phyloP scores from a whole-genome alignment of 306 rosid genomes.

The Dalbergia cochinchinensis region DNA sequence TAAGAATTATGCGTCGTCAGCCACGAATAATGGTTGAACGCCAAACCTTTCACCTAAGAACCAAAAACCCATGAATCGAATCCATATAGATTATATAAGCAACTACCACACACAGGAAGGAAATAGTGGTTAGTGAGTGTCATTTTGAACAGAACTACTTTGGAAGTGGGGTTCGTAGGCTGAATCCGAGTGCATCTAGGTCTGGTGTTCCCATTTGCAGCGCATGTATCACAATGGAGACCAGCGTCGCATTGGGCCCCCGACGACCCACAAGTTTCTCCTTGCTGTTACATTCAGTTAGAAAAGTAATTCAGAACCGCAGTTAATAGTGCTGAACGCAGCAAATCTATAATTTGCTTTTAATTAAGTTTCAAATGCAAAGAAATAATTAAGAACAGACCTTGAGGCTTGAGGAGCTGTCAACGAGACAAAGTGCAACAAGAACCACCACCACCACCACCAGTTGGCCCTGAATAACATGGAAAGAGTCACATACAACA shows the following conservation, averaged over 20 bases:
- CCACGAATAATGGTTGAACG: conserved; percentile 79
- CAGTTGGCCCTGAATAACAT: conserved; percentile 8
- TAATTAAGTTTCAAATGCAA: neutral
- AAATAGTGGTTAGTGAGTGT: neutral
- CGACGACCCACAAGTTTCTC: conserved; percentile 72
- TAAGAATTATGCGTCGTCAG: conserved; percentile 81
- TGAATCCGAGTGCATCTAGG: conserved; percentile 73
- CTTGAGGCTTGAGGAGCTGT: conserved; percentile 58
- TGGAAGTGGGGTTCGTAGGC: conserved; percentile 66
- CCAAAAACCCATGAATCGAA: neutral
- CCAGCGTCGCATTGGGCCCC: conserved; percentile 64
- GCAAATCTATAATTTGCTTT: neutral
- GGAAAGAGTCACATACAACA: neutral
- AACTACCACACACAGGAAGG: neutral
- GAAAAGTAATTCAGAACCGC: neutral
- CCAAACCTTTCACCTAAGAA: conserved; percentile 66
- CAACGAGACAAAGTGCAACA: conserved; percentile 52
- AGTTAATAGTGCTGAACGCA: neutral
- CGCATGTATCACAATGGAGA: conserved; percentile 62
- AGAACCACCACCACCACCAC: conserved; percentile 40
- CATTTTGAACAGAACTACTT: conserved; percentile 40
- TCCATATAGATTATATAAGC: no score
- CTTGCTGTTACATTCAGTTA: conserved; percentile 52
- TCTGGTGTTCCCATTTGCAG: conserved; percentile 78
- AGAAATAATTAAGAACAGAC: conserved; percentile 35